Conservation (phyloP, 805 yeast genomes). For the Myxozyma vanderwaltii region DNA sequence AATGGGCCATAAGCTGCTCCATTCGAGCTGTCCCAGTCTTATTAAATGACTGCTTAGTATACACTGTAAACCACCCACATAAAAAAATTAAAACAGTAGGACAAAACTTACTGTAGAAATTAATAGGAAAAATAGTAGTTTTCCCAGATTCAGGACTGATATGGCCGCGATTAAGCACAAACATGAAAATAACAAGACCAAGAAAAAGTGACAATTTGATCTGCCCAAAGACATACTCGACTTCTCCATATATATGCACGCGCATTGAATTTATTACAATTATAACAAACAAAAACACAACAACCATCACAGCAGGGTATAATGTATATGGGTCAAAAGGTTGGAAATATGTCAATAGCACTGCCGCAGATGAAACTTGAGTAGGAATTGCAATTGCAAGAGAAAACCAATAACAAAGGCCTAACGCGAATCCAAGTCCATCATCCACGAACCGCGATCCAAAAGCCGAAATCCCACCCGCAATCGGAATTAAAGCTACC, state of each 20-base stretch:
- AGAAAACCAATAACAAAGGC: conserved; percentile 70
- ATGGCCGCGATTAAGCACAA: conserved; percentile 52
- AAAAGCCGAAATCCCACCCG: conserved; percentile 57
- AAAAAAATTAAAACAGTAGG: not conserved
- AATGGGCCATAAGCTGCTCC: conserved; percentile 27
- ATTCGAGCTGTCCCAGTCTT: conserved; percentile 19
- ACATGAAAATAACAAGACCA: conserved; percentile 62
- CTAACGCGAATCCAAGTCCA: conserved; percentile 55
- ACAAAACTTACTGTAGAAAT: conserved; percentile 12
- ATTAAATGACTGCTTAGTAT: too few relatives aligned
- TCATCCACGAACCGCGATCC: conserved; percentile 54
- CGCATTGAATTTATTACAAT: conserved; percentile 56
- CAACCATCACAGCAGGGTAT: conserved; percentile 67
- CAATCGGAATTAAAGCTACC: conserved; percentile 48
- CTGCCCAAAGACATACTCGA: conserved; percentile 61
- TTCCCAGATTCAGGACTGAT: conserved; percentile 18
- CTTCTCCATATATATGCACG: conserved; percentile 65
- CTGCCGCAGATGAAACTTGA: conserved; percentile 77
- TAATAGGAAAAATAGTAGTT: conserved; percentile 22
- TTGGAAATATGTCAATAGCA: conserved; percentile 70
- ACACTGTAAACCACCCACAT: too few relatives aligned
- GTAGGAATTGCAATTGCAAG: conserved; percentile 75
- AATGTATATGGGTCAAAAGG: conserved; percentile 54
- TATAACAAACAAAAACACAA: conserved; percentile 53
- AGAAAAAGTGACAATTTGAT: conserved; percentile 60